Evolutionary conservation across 768 basidiomycete species (phyloP).

Genomic region (Termitomyces bulborhizus): DNA sequence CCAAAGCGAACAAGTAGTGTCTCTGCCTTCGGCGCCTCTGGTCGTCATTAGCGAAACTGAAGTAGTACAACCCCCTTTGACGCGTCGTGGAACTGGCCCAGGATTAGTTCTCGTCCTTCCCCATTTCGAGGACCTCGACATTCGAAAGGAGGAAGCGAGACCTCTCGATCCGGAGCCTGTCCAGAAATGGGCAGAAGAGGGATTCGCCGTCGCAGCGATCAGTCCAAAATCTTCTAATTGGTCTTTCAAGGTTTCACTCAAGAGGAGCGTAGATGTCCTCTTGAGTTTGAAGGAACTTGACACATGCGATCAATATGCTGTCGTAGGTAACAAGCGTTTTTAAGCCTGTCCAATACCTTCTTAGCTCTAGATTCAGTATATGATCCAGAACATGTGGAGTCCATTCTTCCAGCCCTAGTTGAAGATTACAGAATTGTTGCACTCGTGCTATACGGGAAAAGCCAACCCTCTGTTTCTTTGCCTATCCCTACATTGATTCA

Average conservation of each 20-base stretch:
- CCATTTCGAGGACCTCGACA: slow-evolving; percentile 17
- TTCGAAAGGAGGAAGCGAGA: slow-evolving; percentile 16
- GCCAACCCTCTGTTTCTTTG: slow-evolving; percentile 13
- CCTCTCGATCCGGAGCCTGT: slow-evolving; percentile 43
- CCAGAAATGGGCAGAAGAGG: slow-evolving; percentile 51
- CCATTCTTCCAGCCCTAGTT: slow-evolving; percentile 21
- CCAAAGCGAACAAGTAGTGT: slow-evolving; percentile 31
- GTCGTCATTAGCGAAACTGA: slow-evolving; percentile 23
- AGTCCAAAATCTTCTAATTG: slow-evolving; percentile 16
- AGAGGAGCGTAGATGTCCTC: slow-evolving; percentile 28
- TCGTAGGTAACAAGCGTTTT: slow-evolving; percentile 28
- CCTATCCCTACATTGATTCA: slow-evolving; percentile 32
- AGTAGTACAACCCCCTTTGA: slow-evolving; percentile 40
- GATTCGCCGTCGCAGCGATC: slow-evolving; percentile 39
- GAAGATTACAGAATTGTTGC: slow-evolving; percentile 28
- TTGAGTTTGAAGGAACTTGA: slow-evolving; percentile 30
- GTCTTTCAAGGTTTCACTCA: slow-evolving; percentile 22
- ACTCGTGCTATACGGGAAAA: slow-evolving; percentile 30
- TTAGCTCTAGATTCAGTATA: slow-evolving; percentile 23
- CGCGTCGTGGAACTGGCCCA: slow-evolving; percentile 42
- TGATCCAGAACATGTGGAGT: slow-evolving; percentile 21
- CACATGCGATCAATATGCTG: slow-evolving; percentile 35
- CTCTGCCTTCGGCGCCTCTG: slow-evolving; percentile 36
- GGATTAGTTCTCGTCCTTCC: slow-evolving; percentile 41
- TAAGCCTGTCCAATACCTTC: not conserved